A percentile compares a stretch with the other conserved stretches of the same genome.
Evolutionary conservation across 176 grass and related monocot genomes (phyloP).

Genomic region (Cymbopogon citratus): DNA sequence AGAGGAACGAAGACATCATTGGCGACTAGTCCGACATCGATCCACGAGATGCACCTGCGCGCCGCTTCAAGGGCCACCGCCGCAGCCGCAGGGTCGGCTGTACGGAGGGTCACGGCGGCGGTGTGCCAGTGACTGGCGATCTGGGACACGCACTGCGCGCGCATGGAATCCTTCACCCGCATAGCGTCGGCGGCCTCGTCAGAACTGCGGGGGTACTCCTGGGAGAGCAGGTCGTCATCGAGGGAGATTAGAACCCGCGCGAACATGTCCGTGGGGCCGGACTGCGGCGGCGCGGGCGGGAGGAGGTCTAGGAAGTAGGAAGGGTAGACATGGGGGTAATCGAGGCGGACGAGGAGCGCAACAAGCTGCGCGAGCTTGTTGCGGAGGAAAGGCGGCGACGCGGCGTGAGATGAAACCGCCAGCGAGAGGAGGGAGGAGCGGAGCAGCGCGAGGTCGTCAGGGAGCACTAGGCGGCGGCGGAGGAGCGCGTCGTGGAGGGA

Average conservation of each 20-base stretch:
- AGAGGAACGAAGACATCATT: constrained; percentile 81
- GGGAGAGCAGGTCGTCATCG: constrained; percentile 86
- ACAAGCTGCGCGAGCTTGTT: constrained; percentile 91
- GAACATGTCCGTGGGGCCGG: constrained; percentile 76
- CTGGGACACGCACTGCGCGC: constrained; percentile 83
- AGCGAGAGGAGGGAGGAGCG: constrained; percentile 78
- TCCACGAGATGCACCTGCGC: constrained; percentile 84
- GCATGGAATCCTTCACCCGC: constrained; percentile 89
- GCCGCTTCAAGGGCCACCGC: constrained; percentile 63
- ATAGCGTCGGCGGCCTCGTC: constrained; percentile 52
- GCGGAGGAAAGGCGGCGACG: constrained; percentile 62
- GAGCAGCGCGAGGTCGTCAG: constrained; percentile 49
- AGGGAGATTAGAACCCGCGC: constrained; percentile 65
- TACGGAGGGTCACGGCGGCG: constrained; percentile 42
- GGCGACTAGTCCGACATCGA: constrained; percentile 78
- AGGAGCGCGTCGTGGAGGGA: constrained; percentile 64
- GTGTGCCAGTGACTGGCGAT: constrained; percentile 87
- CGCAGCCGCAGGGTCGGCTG: constrained; percentile 44
- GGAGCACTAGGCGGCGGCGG: constrained; percentile 45
- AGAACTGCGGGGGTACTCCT: constrained; percentile 67
- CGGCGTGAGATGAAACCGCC: constrained; percentile 37
- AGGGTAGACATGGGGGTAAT: constrained; percentile 65
- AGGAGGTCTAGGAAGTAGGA: constrained; percentile 65
- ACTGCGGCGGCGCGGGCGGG: constrained; percentile 42
- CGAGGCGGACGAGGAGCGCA: constrained; percentile 68